Evolutionary conservation across 306 rosid genomes (phyloP).

Genomic region (Urtica urens): DNA sequence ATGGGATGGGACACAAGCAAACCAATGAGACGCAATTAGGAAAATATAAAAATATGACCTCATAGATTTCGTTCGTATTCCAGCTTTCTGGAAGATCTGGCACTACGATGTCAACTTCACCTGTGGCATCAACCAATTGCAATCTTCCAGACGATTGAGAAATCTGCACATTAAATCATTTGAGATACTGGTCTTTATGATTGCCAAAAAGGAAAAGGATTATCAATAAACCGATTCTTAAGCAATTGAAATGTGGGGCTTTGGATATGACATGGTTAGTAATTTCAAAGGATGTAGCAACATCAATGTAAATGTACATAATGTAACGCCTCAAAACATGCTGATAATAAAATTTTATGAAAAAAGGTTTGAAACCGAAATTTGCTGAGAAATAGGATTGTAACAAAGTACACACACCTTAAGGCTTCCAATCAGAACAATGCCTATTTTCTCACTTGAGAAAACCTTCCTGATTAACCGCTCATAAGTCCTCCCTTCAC

Average conservation of each 20-base stretch:
- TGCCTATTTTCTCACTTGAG: slow-evolving; percentile 51
- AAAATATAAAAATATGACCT: slow-evolving; percentile 35
- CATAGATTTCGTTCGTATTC: slow-evolving; percentile 40
- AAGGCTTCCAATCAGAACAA: slow-evolving; percentile 57
- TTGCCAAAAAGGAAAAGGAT: not conserved
- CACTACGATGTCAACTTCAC: slow-evolving; percentile 62
- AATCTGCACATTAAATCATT: no score
- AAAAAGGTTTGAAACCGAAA: no score
- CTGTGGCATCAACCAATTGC: slow-evolving; percentile 80
- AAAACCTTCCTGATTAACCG: slow-evolving; percentile 40
- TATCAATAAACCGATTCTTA: not conserved
- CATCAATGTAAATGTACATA: not conserved
- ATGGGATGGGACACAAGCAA: not conserved
- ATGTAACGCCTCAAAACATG: not conserved
- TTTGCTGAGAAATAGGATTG: not conserved
- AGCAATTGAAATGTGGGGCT: slow-evolving; percentile 9
- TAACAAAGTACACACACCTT: slow-evolving; percentile 41
- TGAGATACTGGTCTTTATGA: not conserved
- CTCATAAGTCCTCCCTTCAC: slow-evolving; percentile 32
- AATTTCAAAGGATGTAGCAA: slow-evolving; percentile 4
- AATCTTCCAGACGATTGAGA: slow-evolving; percentile 53
- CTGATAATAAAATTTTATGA: not conserved
- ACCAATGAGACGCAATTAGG: slow-evolving; percentile 4
- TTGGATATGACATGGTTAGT: no score
- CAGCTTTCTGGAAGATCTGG: slow-evolving; percentile 78